Evolutionary conservation across 78 protist species (phyloP).

Genomic region (Protostelium mycophagum): DNA sequence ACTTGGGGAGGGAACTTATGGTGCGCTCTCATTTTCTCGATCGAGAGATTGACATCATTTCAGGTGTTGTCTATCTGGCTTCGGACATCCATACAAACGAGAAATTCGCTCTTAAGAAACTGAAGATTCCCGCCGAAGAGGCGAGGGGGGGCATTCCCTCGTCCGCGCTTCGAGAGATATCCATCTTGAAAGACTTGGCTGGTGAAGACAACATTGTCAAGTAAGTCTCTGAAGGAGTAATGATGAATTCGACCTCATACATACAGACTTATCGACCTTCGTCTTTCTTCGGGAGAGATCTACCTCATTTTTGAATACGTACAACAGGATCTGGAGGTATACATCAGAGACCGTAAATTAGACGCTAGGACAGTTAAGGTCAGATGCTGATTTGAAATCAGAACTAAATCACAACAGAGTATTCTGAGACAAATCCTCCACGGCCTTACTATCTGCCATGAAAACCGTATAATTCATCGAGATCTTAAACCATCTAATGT

Average conservation of each 20-base stretch:
- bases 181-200: constrained; percentile 90
- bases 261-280: neutral
- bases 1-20: neutral
- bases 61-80: neutral
- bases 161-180: constrained; percentile 97
- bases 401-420: constrained; percentile 12
- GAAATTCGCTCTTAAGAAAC: constrained; percentile 94
- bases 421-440: constrained; percentile 74
- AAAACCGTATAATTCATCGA: constrained; percentile 90
- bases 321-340: constrained; percentile 93
- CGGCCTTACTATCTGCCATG: constrained; percentile 88
- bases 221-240: constrained; percentile 9
- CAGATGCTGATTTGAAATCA: no score
- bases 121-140: constrained; percentile 91
- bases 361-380: constrained; percentile 54
- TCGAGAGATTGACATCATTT: neutral
- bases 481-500: constrained; percentile 97
- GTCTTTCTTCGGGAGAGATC: neutral
- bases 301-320: constrained; percentile 96
- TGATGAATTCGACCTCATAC: neutral
- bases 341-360: constrained; percentile 70
- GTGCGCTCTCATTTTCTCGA: neutral
- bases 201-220: constrained; percentile 92
- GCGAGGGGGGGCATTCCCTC: constrained; percentile 98
- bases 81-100: neutral